phyloP scores from a whole-genome alignment of 2,329 filamentous ascomycete genomes.

The Diaporthe humulicola region DNA sequence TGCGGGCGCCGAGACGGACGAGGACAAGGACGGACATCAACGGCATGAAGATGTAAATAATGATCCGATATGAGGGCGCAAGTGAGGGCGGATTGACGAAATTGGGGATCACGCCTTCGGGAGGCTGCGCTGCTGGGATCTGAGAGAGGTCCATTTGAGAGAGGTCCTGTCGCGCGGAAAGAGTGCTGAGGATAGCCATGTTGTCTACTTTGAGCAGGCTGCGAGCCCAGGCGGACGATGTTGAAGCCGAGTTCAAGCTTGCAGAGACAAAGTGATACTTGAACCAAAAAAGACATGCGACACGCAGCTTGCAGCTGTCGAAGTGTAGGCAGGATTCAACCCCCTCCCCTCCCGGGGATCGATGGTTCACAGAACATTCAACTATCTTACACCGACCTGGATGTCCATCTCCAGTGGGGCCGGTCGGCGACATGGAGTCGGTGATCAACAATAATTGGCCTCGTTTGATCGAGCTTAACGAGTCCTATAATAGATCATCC shows the following conservation, averaged over 20 bases:
- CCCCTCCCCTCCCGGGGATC: no score
- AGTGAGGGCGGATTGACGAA: slow-evolving; percentile 18
- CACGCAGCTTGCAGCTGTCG: no score
- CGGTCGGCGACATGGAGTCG: no score
- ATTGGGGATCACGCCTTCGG: slow-evolving; percentile 2
- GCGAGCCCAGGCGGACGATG: neutral
- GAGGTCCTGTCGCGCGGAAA: neutral
- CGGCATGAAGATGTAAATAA: neutral
- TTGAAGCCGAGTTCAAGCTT: neutral
- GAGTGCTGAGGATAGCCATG: neutral
- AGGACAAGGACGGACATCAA: slow-evolving; percentile 5
- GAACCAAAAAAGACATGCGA: neutral
- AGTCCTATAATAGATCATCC: no score
- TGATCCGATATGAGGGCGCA: neutral
- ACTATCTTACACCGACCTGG: no score
- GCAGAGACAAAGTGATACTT: neutral
- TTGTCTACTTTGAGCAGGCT: neutral
- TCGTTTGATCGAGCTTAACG: no score
- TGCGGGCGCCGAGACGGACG: neutral
- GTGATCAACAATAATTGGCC: no score
- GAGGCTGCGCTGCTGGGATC: slow-evolving; percentile 1
- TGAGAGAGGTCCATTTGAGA: slow-evolving; percentile 7
- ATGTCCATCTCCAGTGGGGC: no score
- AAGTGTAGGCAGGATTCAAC: no score
- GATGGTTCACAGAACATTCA: no score